Percentiles rank a stretch among this genome's conserved stretches.
Conservation (phyloP, 805 yeast species). For the Candida ficus region DNA sequence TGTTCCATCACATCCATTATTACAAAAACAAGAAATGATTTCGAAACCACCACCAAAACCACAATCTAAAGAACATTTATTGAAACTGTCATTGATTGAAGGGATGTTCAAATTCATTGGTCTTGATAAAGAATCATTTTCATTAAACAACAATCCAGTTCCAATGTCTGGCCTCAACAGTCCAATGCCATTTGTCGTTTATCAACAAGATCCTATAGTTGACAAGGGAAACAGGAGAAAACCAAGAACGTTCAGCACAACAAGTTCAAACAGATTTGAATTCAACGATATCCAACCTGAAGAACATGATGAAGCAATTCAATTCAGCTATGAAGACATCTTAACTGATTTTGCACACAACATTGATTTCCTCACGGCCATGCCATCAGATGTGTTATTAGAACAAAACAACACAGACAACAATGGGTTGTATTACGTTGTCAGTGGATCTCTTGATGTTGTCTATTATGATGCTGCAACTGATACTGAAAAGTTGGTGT, state of each 20-base stretch:
- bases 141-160: slow-evolving; percentile 16
- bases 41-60: slow-evolving; percentile 10
- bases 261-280: slow-evolving; percentile 18
- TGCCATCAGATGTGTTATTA: slow-evolving; percentile 52
- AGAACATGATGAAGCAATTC: slow-evolving; percentile 24
- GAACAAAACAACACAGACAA: slow-evolving; percentile 55
- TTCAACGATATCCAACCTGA: slow-evolving; percentile 13
- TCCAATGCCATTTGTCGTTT: slow-evolving; percentile 15
- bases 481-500: slow-evolving; percentile 38
- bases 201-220: slow-evolving; percentile 10
- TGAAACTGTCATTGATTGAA: slow-evolving; percentile 63
- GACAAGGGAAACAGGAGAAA: too few relatives aligned
- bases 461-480: slow-evolving; percentile 34
- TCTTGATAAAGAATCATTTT: slow-evolving; percentile 37
- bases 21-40: too few relatives aligned
- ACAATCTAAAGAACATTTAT: slow-evolving; percentile 52
- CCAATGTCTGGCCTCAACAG: slow-evolving; percentile 14
- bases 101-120: slow-evolving; percentile 68
- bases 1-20: too few relatives aligned
- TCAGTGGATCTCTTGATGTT: slow-evolving; percentile 74
- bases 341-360: slow-evolving; percentile 48
- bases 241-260: slow-evolving; percentile 14
- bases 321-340: slow-evolving; percentile 45
- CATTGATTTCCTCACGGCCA: slow-evolving; percentile 49
- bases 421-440: slow-evolving; percentile 74